These are phyloP conservation scores for Monosporascus sp. DNA, from an alignment of 2,329 filamentous ascomycete species.

Conservation along the genomic window DNA sequence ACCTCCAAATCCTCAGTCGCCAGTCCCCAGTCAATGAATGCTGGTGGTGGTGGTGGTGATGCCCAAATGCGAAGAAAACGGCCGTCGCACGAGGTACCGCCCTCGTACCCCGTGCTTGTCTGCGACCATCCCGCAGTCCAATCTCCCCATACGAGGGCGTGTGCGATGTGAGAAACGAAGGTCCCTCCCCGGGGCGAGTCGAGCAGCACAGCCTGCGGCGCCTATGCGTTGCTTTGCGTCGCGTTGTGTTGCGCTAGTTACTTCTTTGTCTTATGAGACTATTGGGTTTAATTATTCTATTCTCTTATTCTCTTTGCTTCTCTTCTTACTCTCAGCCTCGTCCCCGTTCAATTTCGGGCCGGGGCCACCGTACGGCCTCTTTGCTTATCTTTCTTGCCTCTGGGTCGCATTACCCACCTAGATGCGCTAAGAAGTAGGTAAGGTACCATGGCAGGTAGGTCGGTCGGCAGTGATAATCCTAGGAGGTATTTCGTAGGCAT, in stretches of 20 bases:
- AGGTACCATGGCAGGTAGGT: not conserved
- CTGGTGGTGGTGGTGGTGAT: no score
- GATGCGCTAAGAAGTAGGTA: not conserved
- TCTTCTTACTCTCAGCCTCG: not conserved
- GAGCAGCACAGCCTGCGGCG: not conserved
- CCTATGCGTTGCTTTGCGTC: not conserved
- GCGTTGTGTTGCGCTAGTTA: not conserved
- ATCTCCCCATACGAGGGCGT: not conserved
- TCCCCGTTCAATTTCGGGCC: not conserved
- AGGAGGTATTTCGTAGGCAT: not conserved
- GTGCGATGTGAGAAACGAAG: not conserved
- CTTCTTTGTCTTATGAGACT: not conserved
- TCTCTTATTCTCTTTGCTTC: not conserved
- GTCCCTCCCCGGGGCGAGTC: not conserved
- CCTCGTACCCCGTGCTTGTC: not conserved
- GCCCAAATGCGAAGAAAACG: not conserved
- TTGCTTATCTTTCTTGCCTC: no score
- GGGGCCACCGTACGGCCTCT: not conserved
- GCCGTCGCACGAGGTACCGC: not conserved
- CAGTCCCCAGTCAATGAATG: no score
- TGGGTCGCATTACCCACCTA: not conserved
- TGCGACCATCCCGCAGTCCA: not conserved
- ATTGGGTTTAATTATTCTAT: no score
- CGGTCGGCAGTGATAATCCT: no score
- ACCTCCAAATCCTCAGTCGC: no score